These are phyloP conservation scores for Diversispora eburnea DNA, from an alignment of 192 early-diverging fungal species.

Conservation along the genomic window DNA sequence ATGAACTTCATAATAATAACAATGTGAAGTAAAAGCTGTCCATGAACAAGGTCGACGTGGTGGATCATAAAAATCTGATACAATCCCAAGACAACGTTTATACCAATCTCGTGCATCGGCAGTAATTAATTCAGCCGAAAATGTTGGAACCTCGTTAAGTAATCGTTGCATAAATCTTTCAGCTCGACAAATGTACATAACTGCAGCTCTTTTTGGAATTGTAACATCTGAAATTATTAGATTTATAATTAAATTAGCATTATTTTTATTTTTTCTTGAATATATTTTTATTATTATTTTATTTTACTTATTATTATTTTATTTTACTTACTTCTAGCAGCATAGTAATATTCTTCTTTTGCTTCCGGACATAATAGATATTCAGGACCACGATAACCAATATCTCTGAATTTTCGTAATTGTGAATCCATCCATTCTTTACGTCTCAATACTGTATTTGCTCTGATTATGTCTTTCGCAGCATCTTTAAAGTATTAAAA, in stretches of 20 bases:
- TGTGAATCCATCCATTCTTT: conserved; percentile 22
- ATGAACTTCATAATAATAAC: conserved; percentile 22
- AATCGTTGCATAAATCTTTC: conserved; percentile 26
- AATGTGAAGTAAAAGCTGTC: conserved; percentile 6
- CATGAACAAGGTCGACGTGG: conserved; percentile 22
- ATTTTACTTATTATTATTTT: too few species aligned
- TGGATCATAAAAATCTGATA: conserved; percentile 25
- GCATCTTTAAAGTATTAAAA: conserved; percentile 12
- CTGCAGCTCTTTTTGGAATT: conserved; percentile 28
- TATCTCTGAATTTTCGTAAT: conserved; percentile 2
- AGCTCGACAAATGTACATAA: conserved; percentile 11
- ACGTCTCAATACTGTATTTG: conserved; percentile 23
- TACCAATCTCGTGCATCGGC: conserved; percentile 10
- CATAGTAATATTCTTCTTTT: conserved; percentile 23
- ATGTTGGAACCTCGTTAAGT: conserved; percentile 2
- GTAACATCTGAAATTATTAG: not conserved
- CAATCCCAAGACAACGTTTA: conserved; percentile 17
- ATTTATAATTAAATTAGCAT: not conserved
- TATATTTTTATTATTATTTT: not conserved
- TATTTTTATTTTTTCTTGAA: not conserved
- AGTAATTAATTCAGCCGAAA: conserved; percentile 20
- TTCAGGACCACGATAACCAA: conserved; percentile 24
- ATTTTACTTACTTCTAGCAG: conserved; percentile 24
- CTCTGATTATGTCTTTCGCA: conserved; percentile 20
- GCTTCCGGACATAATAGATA: conserved; percentile 21